Conservation (phyloP, 495 filamentous ascomycete genomes). For the Talaromyces borbonicus region DNA sequence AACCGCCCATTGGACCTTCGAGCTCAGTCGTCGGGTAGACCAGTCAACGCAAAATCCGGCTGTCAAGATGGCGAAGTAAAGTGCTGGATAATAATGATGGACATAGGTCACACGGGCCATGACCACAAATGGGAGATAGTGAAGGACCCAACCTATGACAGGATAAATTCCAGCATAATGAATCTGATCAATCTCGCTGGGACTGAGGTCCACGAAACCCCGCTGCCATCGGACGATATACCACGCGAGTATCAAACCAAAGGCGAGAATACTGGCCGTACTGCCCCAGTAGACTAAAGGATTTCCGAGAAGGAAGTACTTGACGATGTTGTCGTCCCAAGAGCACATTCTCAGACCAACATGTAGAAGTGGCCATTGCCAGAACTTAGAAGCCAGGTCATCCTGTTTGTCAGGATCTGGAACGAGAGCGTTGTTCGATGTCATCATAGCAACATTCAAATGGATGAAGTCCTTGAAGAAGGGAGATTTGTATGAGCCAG, state of each 20-base stretch:
- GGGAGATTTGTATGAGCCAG: slow-evolving; percentile 89
- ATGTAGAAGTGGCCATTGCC: slow-evolving; percentile 96
- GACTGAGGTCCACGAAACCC: slow-evolving; percentile 75
- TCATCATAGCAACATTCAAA: slow-evolving; percentile 99
- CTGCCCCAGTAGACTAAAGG: slow-evolving; percentile 94
- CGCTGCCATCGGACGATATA: slow-evolving; percentile 95
- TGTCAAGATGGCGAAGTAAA: slow-evolving; percentile 91
- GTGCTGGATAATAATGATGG: slow-evolving; percentile 97
- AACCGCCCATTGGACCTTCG: slow-evolving; percentile 46
- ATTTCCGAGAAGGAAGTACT: slow-evolving; percentile 98
- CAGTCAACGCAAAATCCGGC: slow-evolving; percentile 87
- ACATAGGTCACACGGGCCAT: slow-evolving; percentile 99
- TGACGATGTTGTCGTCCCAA: slow-evolving; percentile 91
- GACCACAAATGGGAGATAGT: slow-evolving; percentile 90
- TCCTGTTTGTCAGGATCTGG: slow-evolving; percentile 99
- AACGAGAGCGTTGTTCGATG: slow-evolving; percentile 95
- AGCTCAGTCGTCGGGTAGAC: slow-evolving; percentile 53
- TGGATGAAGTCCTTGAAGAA: slow-evolving; percentile 97
- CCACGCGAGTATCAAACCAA: slow-evolving; percentile 64
- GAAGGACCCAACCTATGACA: slow-evolving; percentile 85
- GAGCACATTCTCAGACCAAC: slow-evolving; percentile 97
- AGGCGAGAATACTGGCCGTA: slow-evolving; percentile 63
- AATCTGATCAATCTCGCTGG: slow-evolving; percentile 76
- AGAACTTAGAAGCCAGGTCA: slow-evolving; percentile 90
- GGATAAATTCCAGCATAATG: slow-evolving; percentile 92